Percentiles rank a stretch among this genome's conserved stretches.
Conservation (phyloP, 2,329 filamentous ascomycete species). For the Colletotrichum sp. region DNA sequence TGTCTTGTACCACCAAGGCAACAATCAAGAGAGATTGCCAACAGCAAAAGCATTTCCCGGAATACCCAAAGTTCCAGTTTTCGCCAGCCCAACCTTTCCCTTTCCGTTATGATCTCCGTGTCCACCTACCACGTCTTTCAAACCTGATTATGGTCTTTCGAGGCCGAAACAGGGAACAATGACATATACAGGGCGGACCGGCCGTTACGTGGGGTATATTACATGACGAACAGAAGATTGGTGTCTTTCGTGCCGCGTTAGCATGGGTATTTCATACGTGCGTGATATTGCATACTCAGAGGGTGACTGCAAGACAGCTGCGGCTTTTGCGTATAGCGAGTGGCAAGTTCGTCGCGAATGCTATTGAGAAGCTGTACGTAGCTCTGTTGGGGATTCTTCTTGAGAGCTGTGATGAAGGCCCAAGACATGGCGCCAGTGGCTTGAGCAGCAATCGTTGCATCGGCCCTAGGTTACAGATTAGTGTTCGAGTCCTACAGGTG, state of each 20-base stretch:
- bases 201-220: conserved; percentile 27
- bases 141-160: background rate
- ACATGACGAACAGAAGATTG: conserved; percentile 69
- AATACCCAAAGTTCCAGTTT: background rate
- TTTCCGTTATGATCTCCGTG: background rate
- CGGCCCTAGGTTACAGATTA: conserved; percentile 64
- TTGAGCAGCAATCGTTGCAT: conserved; percentile 88
- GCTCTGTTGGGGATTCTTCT: conserved; percentile 97
- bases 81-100: background rate
- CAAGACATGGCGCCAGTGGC: conserved; percentile 98
- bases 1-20: background rate
- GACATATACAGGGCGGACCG: conserved; percentile 14
- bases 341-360: conserved; percentile 88
- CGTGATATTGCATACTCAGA: conserved; percentile 69
- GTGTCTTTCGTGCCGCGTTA: conserved; percentile 51
- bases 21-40: background rate
- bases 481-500: background rate
- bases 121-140: background rate
- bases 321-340: conserved; percentile 92
- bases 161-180: background rate
- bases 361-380: conserved; percentile 97
- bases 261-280: background rate
- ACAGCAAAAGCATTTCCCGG: background rate
- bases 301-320: conserved; percentile 98
- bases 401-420: conserved; percentile 91